Base-by-base conservation (phyloP, 129 eudicot genomes). In the Solidago caesia region DNA sequence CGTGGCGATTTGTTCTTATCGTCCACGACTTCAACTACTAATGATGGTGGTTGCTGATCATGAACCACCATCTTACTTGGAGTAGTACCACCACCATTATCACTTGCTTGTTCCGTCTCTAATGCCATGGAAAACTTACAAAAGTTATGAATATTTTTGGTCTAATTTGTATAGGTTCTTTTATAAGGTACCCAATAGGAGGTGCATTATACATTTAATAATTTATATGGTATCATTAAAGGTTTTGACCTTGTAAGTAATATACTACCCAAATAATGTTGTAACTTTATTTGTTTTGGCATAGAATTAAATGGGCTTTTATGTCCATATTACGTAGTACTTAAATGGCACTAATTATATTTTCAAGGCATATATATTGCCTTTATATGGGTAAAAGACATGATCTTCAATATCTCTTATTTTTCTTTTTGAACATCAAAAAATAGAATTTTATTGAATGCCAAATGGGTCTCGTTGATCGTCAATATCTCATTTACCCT, bases 1-100 rank as follows among this genome's bases (percentile, higher is more conserved):
- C 96, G 74, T 29, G 84, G 87, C 11, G 86, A 73, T 80, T 84
- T 89, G 61, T 29, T 80, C 80, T 67, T 86, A 33, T 83, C 84
- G 5, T 71, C 87, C 56, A 15, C 77, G 53, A 66, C 80, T 39
- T 82, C 85, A 15, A 65, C 69, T 60, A 29, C 59, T 55, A 53
- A 12, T 15, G 53, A 75, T 53, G 70, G 85, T 26, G 46, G 79
- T 59, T 72, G 83, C 55, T 68, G 86, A 43, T 47, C 83, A 59
- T 77, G 82, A 84, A 46, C 59, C 52, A 64, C 69, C 64, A 29
- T 69, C 74, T 81, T 72, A 48, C 51, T 65, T 48, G 81, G 69
- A 48, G 86, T 52, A 53, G 33, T 53, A 59, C 49, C 47, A n/a
- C 63, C 80, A 57, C 73, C 81, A 25, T 79, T 72, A 51, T 74